phyloP scores from a whole-genome alignment of 2,329 filamentous ascomycete genomes.

The Colletotrichum salicis region DNA sequence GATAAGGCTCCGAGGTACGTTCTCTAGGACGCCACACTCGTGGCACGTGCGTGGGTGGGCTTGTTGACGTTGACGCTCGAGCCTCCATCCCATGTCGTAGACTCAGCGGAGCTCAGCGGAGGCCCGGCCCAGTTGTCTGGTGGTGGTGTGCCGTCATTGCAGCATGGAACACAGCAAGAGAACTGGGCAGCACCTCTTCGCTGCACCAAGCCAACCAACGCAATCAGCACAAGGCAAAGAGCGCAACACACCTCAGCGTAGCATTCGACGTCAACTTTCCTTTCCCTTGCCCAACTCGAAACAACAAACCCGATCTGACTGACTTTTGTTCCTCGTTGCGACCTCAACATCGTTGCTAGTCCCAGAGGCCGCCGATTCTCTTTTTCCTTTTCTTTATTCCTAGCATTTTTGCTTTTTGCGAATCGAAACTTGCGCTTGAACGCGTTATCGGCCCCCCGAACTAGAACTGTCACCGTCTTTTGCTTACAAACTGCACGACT shows the following conservation, averaged over 20 bases:
- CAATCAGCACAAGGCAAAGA: not conserved
- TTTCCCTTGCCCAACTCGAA: conserved; percentile 23
- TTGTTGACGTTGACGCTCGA: conserved; percentile 5
- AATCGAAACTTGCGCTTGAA: not conserved
- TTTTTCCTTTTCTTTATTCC: not conserved
- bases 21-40: not conserved
- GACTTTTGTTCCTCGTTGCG: conserved; percentile 18
- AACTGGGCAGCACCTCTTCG: no score
- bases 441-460: not conserved
- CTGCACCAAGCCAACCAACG: not conserved
- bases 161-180: no score
- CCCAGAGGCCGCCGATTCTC: not conserved
- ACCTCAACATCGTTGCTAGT: conserved; percentile 29
- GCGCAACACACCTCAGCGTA: conserved; percentile 16
- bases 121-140: conserved; percentile 1
- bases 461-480: not conserved
- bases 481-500: conserved; percentile 27
- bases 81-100: conserved; percentile 18
- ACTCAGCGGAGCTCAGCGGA: not conserved
- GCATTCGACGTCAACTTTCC: not conserved
- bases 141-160: conserved; percentile 25
- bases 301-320: not conserved
- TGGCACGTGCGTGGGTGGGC: not conserved
- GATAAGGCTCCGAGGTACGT: not conserved
- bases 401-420: not conserved